Percentiles rank a stretch among this genome's conserved stretches.
Evolutionary conservation across 352 stramenopile species (phyloP).

Genomic region (Globisporangium perplexum): DNA sequence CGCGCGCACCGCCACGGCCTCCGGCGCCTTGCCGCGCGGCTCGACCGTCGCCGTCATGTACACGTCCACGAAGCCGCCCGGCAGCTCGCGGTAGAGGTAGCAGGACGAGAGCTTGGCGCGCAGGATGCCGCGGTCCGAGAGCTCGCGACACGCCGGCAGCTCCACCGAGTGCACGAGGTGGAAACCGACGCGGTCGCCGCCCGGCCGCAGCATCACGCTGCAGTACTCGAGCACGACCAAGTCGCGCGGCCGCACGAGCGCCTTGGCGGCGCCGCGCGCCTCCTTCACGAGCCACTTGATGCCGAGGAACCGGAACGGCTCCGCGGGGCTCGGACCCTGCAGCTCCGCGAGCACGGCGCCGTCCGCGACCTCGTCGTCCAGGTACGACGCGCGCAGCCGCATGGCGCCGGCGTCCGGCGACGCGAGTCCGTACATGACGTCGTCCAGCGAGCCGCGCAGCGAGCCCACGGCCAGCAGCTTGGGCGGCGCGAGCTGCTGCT

Average conservation of each 20-base stretch:
- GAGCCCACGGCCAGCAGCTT: conserved; percentile 34
- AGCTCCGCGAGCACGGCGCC: conserved; percentile 38
- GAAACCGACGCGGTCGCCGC: conserved; percentile 42
- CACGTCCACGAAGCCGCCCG: conserved; percentile 43
- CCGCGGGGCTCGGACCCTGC: conserved; percentile 24
- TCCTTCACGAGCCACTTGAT: conserved; percentile 56
- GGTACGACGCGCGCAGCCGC: conserved; percentile 38
- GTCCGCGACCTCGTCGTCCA: conserved; percentile 44
- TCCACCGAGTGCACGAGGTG: conserved; percentile 50
- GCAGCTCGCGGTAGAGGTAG: conserved; percentile 53
- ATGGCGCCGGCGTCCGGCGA: conserved; percentile 28
- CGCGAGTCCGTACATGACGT: conserved; percentile 57
- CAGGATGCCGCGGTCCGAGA: conserved; percentile 29
- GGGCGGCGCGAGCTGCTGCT: conserved; percentile 17
- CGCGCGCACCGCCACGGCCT: conserved; percentile 34
- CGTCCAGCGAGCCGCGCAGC: conserved; percentile 35
- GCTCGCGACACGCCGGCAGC: conserved; percentile 30
- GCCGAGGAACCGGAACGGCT: conserved; percentile 49
- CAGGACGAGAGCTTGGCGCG: conserved; percentile 40
- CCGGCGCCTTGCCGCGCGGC: conserved; percentile 33
- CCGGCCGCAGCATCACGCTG: conserved; percentile 37
- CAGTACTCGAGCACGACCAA: conserved; percentile 54
- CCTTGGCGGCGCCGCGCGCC: conserved; percentile 22
- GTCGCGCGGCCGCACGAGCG: conserved; percentile 38
- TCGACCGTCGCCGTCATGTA: conserved; percentile 60